These are phyloP conservation scores for Penicillium sp. DNA, from an alignment of 2,329 filamentous ascomycete genomes.

Conservation along the genomic window DNA sequence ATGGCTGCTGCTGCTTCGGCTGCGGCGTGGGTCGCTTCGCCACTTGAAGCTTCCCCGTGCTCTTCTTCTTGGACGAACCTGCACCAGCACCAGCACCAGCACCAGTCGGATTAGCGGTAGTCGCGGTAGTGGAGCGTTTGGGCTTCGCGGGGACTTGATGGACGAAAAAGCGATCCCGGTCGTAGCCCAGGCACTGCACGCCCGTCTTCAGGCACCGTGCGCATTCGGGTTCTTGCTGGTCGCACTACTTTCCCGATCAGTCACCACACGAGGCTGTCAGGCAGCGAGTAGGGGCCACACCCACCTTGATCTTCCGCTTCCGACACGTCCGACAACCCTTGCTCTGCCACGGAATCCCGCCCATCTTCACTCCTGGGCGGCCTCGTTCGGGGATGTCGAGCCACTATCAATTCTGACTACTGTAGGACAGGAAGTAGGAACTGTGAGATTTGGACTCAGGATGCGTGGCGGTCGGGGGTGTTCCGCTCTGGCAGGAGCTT, in stretches of 20 bases:
- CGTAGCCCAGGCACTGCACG: slow-evolving; percentile 5
- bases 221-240: slow-evolving; percentile 8
- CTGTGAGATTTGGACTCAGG: background rate
- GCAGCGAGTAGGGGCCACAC: background rate
- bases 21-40: background rate
- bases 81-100: background rate
- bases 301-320: slow-evolving; percentile 10
- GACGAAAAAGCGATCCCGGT: slow-evolving; percentile 5
- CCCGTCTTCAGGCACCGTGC: slow-evolving; percentile 7
- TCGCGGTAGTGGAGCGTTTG: background rate
- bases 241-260: slow-evolving; percentile 7
- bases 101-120: background rate
- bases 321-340: slow-evolving; percentile 8
- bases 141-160: background rate
- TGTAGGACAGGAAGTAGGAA: background rate
- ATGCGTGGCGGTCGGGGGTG: background rate
- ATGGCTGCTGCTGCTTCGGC: background rate
- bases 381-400: background rate
- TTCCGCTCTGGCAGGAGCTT: background rate
- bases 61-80: background rate
- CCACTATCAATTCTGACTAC: background rate
- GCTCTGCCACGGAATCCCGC: slow-evolving; percentile 6
- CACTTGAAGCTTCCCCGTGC: background rate
- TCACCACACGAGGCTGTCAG: background rate
- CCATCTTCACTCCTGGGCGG: slow-evolving; percentile 3